phyloP scores from a whole-genome alignment of 768 basidiomycete species.

The Xerocomellus chrysenteron region DNA sequence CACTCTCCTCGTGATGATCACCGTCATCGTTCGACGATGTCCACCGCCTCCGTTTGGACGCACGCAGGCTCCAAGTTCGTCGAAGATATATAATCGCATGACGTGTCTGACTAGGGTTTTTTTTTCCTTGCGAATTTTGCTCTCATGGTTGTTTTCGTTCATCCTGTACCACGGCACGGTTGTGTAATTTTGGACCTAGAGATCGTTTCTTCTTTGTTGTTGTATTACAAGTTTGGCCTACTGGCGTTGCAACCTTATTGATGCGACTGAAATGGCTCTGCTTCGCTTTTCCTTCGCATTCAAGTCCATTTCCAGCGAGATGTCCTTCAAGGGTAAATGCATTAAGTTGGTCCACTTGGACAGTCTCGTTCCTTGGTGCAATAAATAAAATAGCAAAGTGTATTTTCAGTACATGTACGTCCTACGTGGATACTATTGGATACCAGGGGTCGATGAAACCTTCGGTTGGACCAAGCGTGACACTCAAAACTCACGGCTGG shows the following conservation, averaged over 20 bases:
- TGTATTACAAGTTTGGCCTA: background rate
- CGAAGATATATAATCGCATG: slow-evolving; percentile 31
- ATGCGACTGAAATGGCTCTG: background rate
- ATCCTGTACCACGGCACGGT: background rate
- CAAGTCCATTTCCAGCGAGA: background rate
- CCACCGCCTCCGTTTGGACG: slow-evolving; percentile 35
- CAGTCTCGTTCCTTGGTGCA: background rate
- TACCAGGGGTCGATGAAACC: background rate
- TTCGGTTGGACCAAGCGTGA: background rate
- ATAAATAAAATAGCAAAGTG: background rate
- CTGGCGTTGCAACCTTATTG: background rate
- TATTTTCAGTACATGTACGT: too few relatives aligned
- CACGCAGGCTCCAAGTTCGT: slow-evolving; percentile 52
- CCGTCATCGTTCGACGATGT: slow-evolving; percentile 25
- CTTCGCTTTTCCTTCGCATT: background rate
- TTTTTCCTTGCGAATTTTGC: background rate
- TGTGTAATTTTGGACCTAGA: background rate
- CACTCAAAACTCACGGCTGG: too few relatives aligned
- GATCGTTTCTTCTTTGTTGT: background rate
- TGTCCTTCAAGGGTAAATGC: background rate
- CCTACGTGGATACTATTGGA: too few relatives aligned
- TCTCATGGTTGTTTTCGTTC: background rate
- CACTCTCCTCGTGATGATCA: slow-evolving; percentile 4
- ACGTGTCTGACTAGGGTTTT: background rate
- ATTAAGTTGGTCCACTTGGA: background rate